Evolutionary conservation across 176 grass and related monocot species (phyloP).

Genomic region (Hordeum marinum): DNA sequence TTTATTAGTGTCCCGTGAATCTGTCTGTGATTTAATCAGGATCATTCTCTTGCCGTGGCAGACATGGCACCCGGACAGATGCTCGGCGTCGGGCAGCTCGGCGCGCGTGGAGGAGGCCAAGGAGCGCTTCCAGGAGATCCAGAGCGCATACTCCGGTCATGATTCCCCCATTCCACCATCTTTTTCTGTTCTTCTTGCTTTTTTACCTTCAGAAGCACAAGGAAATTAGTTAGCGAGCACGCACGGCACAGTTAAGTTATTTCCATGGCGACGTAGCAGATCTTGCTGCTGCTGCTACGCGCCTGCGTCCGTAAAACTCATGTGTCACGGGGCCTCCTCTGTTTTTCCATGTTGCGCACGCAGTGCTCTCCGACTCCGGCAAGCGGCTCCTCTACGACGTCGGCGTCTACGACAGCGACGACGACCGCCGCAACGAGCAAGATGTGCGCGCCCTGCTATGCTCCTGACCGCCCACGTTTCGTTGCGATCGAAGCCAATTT

Average conservation of each 20-base stretch:
- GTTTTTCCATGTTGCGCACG: not conserved
- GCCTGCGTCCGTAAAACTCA: not conserved
- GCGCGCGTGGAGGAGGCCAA: conserved; percentile 57
- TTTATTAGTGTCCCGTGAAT: no score
- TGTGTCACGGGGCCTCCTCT: not conserved
- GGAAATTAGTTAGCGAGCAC: no score
- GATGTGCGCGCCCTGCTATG: not conserved
- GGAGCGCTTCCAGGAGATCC: conserved; percentile 81
- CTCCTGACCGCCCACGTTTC: not conserved
- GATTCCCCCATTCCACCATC: no score
- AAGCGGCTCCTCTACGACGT: conserved; percentile 93
- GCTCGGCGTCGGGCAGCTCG: conserved; percentile 45
- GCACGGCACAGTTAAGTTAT: no score
- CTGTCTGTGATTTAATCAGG: no score
- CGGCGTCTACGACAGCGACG: conserved; percentile 63
- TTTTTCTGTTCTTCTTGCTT: no score
- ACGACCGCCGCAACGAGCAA: conserved; percentile 38
- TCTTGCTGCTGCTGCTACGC: not conserved
- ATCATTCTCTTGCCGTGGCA: not conserved
- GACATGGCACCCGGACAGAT: conserved; percentile 87
- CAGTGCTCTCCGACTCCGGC: conserved; percentile 86
- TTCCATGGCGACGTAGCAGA: not conserved
- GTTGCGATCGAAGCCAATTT: not conserved
- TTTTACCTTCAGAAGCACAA: no score
- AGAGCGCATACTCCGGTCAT: conserved; percentile 69